Evolutionary conservation across 2,329 filamentous ascomycete species (phyloP).

Genomic region (Cytospora chrysosperma): DNA sequence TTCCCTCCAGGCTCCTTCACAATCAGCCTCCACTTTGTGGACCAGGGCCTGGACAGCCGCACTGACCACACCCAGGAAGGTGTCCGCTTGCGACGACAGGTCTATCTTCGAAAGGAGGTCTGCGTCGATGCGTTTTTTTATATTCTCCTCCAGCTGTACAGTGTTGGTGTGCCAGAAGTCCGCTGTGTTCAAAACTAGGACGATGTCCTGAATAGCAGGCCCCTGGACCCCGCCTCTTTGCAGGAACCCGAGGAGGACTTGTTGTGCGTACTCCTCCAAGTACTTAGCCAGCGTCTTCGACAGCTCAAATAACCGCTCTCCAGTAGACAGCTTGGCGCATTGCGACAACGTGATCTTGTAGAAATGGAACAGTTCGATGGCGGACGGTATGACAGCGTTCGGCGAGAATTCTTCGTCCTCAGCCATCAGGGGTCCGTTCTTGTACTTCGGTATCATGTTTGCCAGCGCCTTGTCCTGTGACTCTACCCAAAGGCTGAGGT

Average conservation of each 20-base stretch:
- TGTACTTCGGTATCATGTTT: constrained; percentile 82
- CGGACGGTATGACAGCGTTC: constrained; percentile 86
- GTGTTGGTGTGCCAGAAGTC: constrained; percentile 97
- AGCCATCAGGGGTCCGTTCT: constrained; percentile 74
- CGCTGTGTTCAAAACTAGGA: constrained; percentile 90
- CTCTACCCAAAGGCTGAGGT: constrained; percentile 95
- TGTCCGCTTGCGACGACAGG: constrained; percentile 87
- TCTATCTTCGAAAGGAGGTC: constrained; percentile 76
- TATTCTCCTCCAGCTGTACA: constrained; percentile 89
- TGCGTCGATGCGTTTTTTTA: constrained; percentile 83
- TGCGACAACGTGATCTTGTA: constrained; percentile 91
- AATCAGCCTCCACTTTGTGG: constrained; percentile 75
- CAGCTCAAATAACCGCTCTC: constrained; percentile 80
- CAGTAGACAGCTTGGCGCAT: constrained; percentile 92
- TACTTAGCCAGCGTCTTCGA: constrained; percentile 87
- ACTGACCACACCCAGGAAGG: constrained; percentile 92
- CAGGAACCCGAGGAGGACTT: constrained; percentile 75
- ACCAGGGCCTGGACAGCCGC: constrained; percentile 83
- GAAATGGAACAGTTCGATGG: constrained; percentile 95
- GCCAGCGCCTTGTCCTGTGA: constrained; percentile 90
- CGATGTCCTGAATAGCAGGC: constrained; percentile 67
- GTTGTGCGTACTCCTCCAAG: constrained; percentile 91
- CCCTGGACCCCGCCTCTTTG: constrained; percentile 54
- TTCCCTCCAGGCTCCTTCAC: constrained; percentile 88
- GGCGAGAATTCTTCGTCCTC: constrained; percentile 89